A percentile compares a stretch with the other conserved stretches of the same genome.
phyloP scores from a whole-genome alignment of 352 stramenopile genomes.

The Ophiocytium majus region DNA sequence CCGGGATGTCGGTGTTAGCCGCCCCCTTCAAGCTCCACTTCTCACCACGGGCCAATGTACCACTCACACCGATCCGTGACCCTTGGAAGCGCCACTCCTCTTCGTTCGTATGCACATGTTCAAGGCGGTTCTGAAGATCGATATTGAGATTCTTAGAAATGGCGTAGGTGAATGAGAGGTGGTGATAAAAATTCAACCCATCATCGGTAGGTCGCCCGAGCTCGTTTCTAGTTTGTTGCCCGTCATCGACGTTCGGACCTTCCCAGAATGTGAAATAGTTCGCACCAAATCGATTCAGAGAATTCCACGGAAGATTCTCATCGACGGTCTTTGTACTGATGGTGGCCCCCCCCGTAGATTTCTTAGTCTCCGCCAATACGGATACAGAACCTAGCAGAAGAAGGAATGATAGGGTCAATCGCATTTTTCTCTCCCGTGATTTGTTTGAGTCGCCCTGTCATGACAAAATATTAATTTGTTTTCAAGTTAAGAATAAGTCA shows the following conservation, averaged over 20 bases:
- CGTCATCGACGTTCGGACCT: neutral
- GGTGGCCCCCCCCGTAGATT: too few relatives aligned
- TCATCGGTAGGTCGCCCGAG: neutral
- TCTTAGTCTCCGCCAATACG: too few relatives aligned
- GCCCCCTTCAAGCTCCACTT: neutral
- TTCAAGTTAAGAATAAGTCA: too few relatives aligned
- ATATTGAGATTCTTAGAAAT: neutral
- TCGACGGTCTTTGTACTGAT: too few relatives aligned
- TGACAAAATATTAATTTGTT: too few relatives aligned
- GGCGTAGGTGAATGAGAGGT: neutral
- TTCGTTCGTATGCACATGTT: neutral
- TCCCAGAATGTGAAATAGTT: neutral
- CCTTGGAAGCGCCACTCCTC: neutral
- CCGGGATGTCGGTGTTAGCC: conserved; percentile 1
- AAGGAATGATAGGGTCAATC: too few relatives aligned
- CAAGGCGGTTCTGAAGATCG: neutral
- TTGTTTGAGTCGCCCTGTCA: too few relatives aligned
- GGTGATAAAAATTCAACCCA: conserved; percentile 1
- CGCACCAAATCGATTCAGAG: neutral
- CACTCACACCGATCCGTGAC: neutral
- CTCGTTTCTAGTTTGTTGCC: neutral
- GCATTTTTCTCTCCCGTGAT: too few relatives aligned
- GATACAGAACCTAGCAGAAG: too few relatives aligned
- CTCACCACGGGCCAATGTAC: neutral
- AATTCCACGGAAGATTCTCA: too few relatives aligned